Conservation (phyloP, 2,329 filamentous ascomycete genomes). For the Simplicillium sp. region DNA sequence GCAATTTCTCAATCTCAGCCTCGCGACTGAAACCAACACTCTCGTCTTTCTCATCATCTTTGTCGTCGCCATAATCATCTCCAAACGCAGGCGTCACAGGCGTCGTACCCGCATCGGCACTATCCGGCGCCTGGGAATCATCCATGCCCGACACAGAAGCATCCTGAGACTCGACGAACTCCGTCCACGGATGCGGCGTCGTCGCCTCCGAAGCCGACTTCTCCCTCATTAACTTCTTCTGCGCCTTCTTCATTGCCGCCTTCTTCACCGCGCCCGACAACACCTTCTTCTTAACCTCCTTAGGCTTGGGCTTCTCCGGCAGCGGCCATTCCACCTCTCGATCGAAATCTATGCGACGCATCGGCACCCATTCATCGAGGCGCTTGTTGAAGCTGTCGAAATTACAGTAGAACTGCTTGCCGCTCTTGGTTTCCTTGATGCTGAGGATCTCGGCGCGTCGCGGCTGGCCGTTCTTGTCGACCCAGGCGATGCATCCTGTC, state of each 20-base stretch:
- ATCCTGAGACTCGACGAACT: constrained; percentile 37
- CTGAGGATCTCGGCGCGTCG: constrained; percentile 95
- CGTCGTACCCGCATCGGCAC: constrained; percentile 32
- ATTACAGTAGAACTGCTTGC: constrained; percentile 88
- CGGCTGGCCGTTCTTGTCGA: constrained; percentile 65
- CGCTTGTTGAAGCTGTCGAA: constrained; percentile 97
- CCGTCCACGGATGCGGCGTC: constrained; percentile 45
- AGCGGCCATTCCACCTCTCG: constrained; percentile 95
- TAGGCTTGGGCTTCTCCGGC: constrained; percentile 74
- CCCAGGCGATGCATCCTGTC: constrained; percentile 51
- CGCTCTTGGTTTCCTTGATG: constrained; percentile 81
- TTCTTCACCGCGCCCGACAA: constrained; percentile 49
- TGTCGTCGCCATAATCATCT: constrained; percentile 47
- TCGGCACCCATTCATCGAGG: constrained; percentile 76
- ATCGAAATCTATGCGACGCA: constrained; percentile 72
- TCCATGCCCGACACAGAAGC: constrained; percentile 35
- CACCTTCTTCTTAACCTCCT: constrained; percentile 62
- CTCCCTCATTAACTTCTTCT: constrained; percentile 48
- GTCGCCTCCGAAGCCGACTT: constrained; percentile 45
- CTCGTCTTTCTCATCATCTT: constrained; percentile 33
- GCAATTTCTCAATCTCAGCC: constrained; percentile 91
- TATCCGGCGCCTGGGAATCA: constrained; percentile 32
- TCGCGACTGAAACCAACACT: constrained; percentile 61
- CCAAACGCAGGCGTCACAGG: constrained; percentile 34
- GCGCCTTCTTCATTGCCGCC: constrained; percentile 44